phyloP scores from a whole-genome alignment of 106 monocot species.

The Chionographis japonica region DNA sequence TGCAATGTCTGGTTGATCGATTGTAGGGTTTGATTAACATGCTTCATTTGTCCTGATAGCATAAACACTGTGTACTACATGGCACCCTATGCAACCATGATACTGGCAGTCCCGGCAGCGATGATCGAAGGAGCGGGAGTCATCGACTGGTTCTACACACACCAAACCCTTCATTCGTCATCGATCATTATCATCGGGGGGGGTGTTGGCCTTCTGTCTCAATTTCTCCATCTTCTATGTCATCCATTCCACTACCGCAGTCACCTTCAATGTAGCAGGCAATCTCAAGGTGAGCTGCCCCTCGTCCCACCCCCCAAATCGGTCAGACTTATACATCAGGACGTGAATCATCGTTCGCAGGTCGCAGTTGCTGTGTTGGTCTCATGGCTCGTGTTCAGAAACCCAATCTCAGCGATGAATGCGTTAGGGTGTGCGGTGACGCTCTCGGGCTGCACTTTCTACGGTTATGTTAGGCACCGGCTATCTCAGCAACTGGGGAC shows the following conservation, averaged over 20 bases:
- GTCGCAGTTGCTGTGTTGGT: conserved; percentile 85
- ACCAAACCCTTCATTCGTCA: conserved; percentile 29
- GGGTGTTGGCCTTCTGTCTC: conserved; percentile 86
- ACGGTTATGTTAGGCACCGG: conserved; percentile 79
- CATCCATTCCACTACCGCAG: conserved; percentile 93
- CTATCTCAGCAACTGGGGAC: conserved; percentile 48
- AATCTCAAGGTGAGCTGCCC: conserved; percentile 66
- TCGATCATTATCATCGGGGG: conserved; percentile 69
- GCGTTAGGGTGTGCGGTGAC: conserved; percentile 83
- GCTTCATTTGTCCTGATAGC: conserved; percentile 28
- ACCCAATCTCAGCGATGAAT: conserved; percentile 82
- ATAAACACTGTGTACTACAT: conserved; percentile 99
- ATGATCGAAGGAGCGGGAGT: conserved; percentile 79
- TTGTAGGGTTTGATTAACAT: too few species aligned
- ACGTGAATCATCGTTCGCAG: conserved; percentile 18
- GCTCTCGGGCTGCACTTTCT: conserved; percentile 86
- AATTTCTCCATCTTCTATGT: conserved; percentile 99
- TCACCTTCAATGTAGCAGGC: conserved; percentile 97
- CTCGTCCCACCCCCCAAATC: too few species aligned
- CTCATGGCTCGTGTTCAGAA: conserved; percentile 91
- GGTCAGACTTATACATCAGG: too few species aligned
- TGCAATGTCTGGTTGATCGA: too few species aligned
- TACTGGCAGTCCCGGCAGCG: conserved; percentile 67
- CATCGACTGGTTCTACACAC: conserved; percentile 67
- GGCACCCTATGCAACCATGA: conserved; percentile 95